phyloP scores from a whole-genome alignment of 148 eudicot species.

The Rhododendron simsii region DNA sequence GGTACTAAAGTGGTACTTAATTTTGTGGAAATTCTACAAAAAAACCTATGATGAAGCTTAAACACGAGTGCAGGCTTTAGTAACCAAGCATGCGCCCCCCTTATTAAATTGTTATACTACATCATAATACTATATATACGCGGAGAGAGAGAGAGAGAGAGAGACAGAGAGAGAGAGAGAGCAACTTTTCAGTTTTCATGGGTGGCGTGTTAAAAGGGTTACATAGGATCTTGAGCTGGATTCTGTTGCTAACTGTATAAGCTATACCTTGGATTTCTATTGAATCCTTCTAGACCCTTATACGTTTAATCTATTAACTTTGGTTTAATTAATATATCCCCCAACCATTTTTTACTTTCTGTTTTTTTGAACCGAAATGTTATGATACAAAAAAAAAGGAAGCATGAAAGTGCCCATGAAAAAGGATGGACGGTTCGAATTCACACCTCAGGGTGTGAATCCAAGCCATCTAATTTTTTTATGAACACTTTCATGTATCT shows the following conservation, averaged over 20 bases:
- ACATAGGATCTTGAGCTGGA: slow-evolving; percentile 21
- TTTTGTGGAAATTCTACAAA: not conserved
- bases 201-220: slow-evolving; percentile 36
- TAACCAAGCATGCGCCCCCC: not conserved
- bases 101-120: not conserved
- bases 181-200: not conserved
- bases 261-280: slow-evolving; percentile 9
- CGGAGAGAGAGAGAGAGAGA: too few species aligned
- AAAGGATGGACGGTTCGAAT: too few species aligned
- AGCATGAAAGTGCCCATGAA: too few species aligned
- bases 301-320: not conserved
- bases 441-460: too few species aligned
- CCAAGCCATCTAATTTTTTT: too few species aligned
- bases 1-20: not conserved
- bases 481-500: too few species aligned
- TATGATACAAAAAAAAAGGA: too few species aligned
- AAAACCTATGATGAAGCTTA: not conserved
- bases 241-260: slow-evolving; percentile 17
- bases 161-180: not conserved
- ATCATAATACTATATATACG: not conserved
- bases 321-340: not conserved
- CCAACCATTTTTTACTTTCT: not conserved
- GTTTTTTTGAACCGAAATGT: too few species aligned
- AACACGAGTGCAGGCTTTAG: not conserved
- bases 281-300: not conserved